These are phyloP conservation scores for Phytophthora palmivora DNA, from an alignment of 352 stramenopile genomes.

Conservation along the genomic window DNA sequence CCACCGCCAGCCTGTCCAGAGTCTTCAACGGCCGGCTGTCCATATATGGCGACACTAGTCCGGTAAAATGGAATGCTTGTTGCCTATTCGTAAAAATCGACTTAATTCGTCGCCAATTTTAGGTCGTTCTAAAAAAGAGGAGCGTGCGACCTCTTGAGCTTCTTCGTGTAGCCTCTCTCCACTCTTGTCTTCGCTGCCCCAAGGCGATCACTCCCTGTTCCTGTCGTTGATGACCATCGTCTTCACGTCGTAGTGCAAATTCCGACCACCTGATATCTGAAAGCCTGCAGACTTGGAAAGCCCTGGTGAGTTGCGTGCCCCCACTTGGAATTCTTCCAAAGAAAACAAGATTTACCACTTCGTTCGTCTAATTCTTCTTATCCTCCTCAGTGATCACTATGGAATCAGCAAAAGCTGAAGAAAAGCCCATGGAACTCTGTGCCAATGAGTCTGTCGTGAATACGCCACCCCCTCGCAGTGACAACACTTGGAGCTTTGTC, in stretches of 20 bases:
- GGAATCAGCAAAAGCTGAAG: conserved; percentile 8
- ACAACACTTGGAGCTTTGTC: conserved; percentile 78
- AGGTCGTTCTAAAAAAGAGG: conserved; percentile 34
- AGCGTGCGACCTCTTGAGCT: conserved; percentile 27
- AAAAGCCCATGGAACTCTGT: conserved; percentile 29
- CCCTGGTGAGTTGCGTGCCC: conserved; percentile 29
- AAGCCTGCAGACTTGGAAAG: conserved; percentile 25
- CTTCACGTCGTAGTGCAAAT: conserved; percentile 2
- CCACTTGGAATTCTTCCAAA: conserved; percentile 30
- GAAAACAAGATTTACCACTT: conserved; percentile 7
- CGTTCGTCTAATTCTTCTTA: conserved; percentile 7
- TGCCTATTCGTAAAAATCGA: conserved; percentile 9
- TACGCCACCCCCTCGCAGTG: conserved; percentile 11
- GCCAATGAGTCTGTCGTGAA: conserved; percentile 17
- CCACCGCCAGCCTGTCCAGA: conserved; percentile 23
- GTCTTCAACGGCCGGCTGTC: conserved; percentile 11
- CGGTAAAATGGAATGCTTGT: conserved; percentile 4
- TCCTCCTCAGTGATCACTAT: conserved; percentile 27
- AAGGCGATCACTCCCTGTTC: background rate
- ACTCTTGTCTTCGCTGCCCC: conserved; percentile 5
- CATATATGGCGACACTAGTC: conserved; percentile 12
- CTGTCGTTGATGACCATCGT: conserved; percentile 18
- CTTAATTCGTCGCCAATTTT: conserved; percentile 30
- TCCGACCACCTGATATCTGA: conserved; percentile 29
- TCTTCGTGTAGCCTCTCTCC: conserved; percentile 22